phyloP scores from a whole-genome alignment of 257 asterid species.

The Perilla frutescens region DNA sequence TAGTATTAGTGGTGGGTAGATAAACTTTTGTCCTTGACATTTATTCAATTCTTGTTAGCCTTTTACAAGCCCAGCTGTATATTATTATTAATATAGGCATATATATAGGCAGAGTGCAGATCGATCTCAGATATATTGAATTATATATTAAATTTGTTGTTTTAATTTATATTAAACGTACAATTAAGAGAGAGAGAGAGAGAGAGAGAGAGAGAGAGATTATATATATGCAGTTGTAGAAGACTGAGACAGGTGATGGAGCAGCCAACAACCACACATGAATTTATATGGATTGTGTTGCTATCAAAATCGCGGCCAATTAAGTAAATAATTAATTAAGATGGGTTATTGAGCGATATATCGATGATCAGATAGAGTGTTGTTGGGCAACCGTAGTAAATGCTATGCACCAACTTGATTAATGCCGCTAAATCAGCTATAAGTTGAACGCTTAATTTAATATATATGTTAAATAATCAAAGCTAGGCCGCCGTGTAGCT shows the following conservation, averaged over 20 bases:
- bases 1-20: too few species aligned
- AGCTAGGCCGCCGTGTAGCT: not conserved
- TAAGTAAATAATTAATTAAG: not conserved
- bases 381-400: constrained; percentile 36
- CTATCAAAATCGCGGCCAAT: not conserved
- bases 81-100: too few species aligned
- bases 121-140: too few species aligned
- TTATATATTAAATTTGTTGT: not conserved
- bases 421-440: not conserved
- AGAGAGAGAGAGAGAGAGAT: not conserved
- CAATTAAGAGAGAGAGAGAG: too few species aligned
- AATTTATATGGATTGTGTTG: constrained; percentile 5
- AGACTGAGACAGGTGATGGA: constrained; percentile 25
- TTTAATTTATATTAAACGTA: too few species aligned
- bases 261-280: constrained; percentile 27
- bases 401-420: constrained; percentile 17
- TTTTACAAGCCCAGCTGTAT: constrained; percentile 27
- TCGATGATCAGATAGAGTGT: not conserved
- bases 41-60: constrained; percentile 11
- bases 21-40: constrained; percentile 15
- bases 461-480: not conserved
- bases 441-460: not conserved
- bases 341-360: not conserved
- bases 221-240: not conserved
- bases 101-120: too few species aligned